Evolutionary conservation across 495 filamentous ascomycete species (phyloP).

Genomic region (Bryoglossum gracile): DNA sequence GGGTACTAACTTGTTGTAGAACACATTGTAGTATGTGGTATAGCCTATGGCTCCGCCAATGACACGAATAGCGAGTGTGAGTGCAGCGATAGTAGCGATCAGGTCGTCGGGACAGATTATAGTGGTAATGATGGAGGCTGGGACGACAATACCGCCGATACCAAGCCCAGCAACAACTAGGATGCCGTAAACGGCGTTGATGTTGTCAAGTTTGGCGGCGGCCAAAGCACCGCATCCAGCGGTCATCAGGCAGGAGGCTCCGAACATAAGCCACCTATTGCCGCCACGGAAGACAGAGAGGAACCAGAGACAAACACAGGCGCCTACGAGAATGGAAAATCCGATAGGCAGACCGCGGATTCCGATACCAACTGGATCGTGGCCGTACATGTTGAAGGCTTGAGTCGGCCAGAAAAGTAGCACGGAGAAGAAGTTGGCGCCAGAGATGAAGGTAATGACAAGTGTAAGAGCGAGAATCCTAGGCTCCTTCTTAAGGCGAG

Average conservation of each 20-base stretch:
- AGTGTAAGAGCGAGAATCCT: conserved; percentile 56
- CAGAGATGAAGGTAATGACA: conserved; percentile 66
- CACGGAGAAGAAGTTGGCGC: conserved; percentile 70
- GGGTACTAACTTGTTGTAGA: conserved; percentile 55
- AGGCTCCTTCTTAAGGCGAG: conserved; percentile 53
- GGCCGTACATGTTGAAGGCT: conserved; percentile 67
- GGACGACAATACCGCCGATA: conserved; percentile 68
- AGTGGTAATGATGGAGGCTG: conserved; percentile 62
- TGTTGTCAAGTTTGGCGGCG: conserved; percentile 48
- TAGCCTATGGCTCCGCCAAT: conserved; percentile 67
- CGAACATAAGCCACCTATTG: conserved; percentile 56
- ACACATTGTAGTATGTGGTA: conserved; percentile 70
- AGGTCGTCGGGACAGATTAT: conserved; percentile 68
- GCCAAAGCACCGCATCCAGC: conserved; percentile 60
- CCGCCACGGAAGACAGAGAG: conserved; percentile 54
- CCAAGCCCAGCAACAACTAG: conserved; percentile 59
- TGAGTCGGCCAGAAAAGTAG: conserved; percentile 70
- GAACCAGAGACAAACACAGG: conserved; percentile 53
- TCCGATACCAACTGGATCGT: conserved; percentile 59
- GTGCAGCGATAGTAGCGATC: conserved; percentile 64
- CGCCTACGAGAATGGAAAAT: conserved; percentile 55
- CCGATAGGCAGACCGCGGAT: conserved; percentile 60
- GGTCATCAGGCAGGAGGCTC: conserved; percentile 59
- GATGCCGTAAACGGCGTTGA: conserved; percentile 53
- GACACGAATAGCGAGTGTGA: conserved; percentile 68